phyloP scores from a whole-genome alignment of 1,139 yeast genomes.

The Lizanozyma gosingica region DNA sequence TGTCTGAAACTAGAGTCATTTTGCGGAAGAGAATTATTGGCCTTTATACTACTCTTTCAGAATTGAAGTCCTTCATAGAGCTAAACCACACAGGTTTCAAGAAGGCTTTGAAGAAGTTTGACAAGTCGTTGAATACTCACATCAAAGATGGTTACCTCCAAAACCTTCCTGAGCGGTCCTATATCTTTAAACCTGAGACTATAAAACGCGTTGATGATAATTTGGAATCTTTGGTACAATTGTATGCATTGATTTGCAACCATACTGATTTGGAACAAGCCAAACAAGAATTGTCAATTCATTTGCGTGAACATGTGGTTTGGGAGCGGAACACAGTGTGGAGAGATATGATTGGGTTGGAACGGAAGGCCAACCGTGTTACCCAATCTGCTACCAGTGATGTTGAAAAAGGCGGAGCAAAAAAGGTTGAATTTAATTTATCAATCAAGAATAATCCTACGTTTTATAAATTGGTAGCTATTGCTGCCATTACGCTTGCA shows the following conservation, averaged over 20 bases:
- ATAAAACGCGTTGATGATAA: conserved; percentile 35
- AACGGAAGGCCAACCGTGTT: conserved; percentile 40
- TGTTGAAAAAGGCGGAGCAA: conserved; percentile 10
- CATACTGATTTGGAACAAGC: conserved; percentile 37
- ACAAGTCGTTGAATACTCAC: conserved; percentile 44
- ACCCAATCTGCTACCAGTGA: conserved; percentile 13
- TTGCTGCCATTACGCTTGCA: conserved; percentile 35
- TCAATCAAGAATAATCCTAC: conserved; percentile 31
- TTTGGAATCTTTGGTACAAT: conserved; percentile 37
- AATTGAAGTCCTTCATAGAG: conserved; percentile 57
- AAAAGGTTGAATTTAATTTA: conserved; percentile 25
- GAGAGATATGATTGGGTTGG: conserved; percentile 82
- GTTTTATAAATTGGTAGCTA: conserved; percentile 37
- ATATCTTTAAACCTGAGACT: conserved; percentile 41
- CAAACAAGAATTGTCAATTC: conserved; percentile 45
- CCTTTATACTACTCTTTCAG: conserved; percentile 51
- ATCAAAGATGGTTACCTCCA: conserved; percentile 39
- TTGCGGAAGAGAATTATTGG: conserved; percentile 49
- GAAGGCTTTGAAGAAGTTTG: conserved; percentile 63
- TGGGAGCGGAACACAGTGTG: conserved; percentile 71
- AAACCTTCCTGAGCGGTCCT: conserved; percentile 29
- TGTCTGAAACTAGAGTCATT: conserved; percentile 40
- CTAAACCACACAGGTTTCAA: conserved; percentile 60
- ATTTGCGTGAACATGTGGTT: conserved; percentile 61
- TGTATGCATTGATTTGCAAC: conserved; percentile 33